Evolutionary conservation across 2,329 filamentous ascomycete species (phyloP).

Genomic region (Beauveria sp.): DNA sequence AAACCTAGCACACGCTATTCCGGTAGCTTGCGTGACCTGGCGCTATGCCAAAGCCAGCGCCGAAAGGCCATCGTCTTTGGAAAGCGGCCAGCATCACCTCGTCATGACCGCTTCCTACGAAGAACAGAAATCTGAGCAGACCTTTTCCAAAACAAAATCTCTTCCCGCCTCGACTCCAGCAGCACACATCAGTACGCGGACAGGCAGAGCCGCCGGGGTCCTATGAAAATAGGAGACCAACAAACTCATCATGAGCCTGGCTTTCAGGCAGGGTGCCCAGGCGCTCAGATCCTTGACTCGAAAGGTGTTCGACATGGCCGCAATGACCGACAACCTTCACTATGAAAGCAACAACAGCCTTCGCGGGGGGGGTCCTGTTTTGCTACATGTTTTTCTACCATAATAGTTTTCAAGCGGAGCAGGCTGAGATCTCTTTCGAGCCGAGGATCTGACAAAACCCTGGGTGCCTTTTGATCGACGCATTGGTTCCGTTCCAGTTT

Average conservation of each 20-base stretch:
- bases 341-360: neutral
- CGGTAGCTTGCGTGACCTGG: neutral
- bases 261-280: neutral
- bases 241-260: neutral
- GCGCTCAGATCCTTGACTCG: neutral
- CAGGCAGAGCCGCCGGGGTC: neutral
- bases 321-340: constrained; percentile 27
- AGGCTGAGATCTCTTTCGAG: constrained; percentile 22
- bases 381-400: constrained; percentile 18
- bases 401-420: constrained; percentile 50
- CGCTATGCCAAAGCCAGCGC: neutral
- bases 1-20: neutral
- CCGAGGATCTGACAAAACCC: neutral
- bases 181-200: neutral
- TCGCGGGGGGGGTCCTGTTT: constrained; percentile 2
- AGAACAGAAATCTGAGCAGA: constrained; percentile 48
- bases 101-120: constrained; percentile 15
- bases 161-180: constrained; percentile 4
- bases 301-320: constrained; percentile 20
- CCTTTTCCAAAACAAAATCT: constrained; percentile 4
- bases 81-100: neutral
- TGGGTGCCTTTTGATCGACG: neutral
- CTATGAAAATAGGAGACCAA: neutral
- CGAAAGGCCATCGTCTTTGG: neutral
- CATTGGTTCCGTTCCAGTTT: neutral